Percentiles rank a stretch among this genome's conserved stretches.
Conservation (phyloP, 2,329 filamentous ascomycete genomes). For the Colletotrichum agaves region DNA sequence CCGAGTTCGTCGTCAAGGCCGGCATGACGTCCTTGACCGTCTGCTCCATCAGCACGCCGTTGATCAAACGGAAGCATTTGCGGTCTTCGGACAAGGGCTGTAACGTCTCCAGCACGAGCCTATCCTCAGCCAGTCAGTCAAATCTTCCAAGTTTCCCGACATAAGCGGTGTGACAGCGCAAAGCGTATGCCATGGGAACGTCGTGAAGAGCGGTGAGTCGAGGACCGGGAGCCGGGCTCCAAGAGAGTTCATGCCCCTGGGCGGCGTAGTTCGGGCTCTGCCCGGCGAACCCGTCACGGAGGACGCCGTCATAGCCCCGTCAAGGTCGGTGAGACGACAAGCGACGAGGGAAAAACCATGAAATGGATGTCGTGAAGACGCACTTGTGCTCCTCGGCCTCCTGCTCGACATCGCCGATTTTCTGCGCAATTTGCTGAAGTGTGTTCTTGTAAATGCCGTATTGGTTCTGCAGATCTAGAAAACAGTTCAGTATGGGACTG, state of each 20-base stretch:
- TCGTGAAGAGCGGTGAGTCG: constrained; percentile 34
- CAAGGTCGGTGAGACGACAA: neutral
- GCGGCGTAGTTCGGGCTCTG: neutral
- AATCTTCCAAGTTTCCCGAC: neutral
- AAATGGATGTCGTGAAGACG: constrained; percentile 49
- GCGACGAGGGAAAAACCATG: neutral
- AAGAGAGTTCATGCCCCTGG: constrained; percentile 15
- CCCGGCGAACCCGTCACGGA: neutral
- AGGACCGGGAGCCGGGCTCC: constrained; percentile 34
- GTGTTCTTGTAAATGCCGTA: constrained; percentile 82
- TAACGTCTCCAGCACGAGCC: constrained; percentile 93
- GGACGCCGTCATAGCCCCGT: neutral
- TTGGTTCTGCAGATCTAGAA: constrained; percentile 79
- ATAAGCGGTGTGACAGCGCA: constrained; percentile 22
- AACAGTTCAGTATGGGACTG: constrained; percentile 25
- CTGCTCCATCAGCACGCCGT: constrained; percentile 93
- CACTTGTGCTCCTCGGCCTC: constrained; percentile 99
- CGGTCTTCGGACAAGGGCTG: constrained; percentile 83
- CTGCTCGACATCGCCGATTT: constrained; percentile 97
- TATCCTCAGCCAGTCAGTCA: constrained; percentile 49
- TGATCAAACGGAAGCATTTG: constrained; percentile 99
- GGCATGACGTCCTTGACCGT: constrained; percentile 94
- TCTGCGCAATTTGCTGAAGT: constrained; percentile 92
- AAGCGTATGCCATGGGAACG: neutral
- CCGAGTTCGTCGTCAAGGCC: constrained; percentile 90